Percentiles rank a stretch among this genome's conserved stretches.
phyloP scores from a whole-genome alignment of 257 asterid species.

The Scutellaria barbata region DNA sequence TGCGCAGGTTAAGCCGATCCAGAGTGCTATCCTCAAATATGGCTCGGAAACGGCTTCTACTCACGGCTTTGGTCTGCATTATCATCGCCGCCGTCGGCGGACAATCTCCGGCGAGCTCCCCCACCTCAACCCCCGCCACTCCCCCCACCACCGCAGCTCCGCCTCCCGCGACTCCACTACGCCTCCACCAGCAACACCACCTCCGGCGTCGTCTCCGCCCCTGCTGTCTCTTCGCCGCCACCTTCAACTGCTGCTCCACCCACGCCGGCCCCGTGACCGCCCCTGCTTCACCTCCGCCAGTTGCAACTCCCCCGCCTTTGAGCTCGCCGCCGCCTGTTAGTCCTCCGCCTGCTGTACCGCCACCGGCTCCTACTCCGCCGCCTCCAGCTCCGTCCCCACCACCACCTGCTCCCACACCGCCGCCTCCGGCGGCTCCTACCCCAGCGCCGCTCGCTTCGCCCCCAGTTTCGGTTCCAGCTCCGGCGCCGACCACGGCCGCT shows the following conservation, averaged over 20 bases:
- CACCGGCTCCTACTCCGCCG: slow-evolving; percentile 34
- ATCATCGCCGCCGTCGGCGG: slow-evolving; percentile 49
- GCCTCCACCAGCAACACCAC: slow-evolving; percentile 37
- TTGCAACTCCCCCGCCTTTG: slow-evolving; percentile 35
- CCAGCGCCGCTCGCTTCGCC: slow-evolving; percentile 41
- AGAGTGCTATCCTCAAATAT: slow-evolving; percentile 31
- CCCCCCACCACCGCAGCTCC: slow-evolving; percentile 22
- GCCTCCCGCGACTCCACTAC: slow-evolving; percentile 38
- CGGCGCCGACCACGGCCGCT: background rate
- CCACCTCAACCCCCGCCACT: slow-evolving; percentile 38
- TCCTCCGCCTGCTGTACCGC: slow-evolving; percentile 33
- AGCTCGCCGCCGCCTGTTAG: slow-evolving; percentile 20
- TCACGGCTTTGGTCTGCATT: slow-evolving; percentile 50
- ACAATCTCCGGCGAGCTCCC: slow-evolving; percentile 52
- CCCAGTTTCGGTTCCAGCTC: slow-evolving; percentile 22
- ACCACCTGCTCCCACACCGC: slow-evolving; percentile 24
- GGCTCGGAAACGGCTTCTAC: slow-evolving; percentile 35
- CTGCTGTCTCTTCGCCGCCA: slow-evolving; percentile 34
- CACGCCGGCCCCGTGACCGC: slow-evolving; percentile 4
- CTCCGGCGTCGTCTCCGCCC: slow-evolving; percentile 36
- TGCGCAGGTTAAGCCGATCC: slow-evolving; percentile 18
- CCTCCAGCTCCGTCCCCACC: no score
- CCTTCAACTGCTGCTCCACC: slow-evolving; percentile 19
- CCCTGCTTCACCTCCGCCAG: slow-evolving; percentile 38
- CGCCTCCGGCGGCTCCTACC: slow-evolving; percentile 40